phyloP scores from a whole-genome alignment of 345 rosid genomes.

The Streptanthus diversifolius region DNA sequence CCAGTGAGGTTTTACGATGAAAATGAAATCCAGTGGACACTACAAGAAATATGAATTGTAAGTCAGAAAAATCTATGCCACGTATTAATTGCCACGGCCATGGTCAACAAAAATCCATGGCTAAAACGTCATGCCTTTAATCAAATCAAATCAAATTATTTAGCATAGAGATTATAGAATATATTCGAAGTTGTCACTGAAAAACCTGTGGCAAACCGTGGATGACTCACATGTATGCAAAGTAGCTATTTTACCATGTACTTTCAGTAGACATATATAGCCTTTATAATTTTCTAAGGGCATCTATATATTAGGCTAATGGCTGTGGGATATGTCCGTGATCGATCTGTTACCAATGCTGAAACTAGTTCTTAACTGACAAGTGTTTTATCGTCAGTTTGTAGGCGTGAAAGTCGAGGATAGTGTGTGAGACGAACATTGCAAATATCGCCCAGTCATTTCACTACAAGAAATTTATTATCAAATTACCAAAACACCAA shows the following conservation, averaged over 20 bases:
- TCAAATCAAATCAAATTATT: too few relatives aligned
- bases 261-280: not conserved
- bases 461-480: not conserved
- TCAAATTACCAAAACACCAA: constrained; percentile 6
- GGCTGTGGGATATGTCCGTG: not conserved
- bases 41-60: not conserved
- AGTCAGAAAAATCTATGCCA: too few relatives aligned
- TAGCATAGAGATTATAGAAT: too few relatives aligned
- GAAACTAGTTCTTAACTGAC: not conserved
- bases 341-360: not conserved
- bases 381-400: not conserved
- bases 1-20: not conserved
- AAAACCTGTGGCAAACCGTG: not conserved
- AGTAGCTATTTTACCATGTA: not conserved
- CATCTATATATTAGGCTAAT: not conserved
- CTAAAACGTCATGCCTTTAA: too few relatives aligned
- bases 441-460: not conserved
- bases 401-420: not conserved
- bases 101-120: too few relatives aligned
- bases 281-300: not conserved
- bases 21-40: not conserved
- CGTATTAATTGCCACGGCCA: too few relatives aligned
- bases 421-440: not conserved
- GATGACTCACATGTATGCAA: not conserved
- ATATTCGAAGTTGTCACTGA: not conserved